phyloP scores from a whole-genome alignment of 805 yeast species.

The Starmerella khaoyaiensis region DNA sequence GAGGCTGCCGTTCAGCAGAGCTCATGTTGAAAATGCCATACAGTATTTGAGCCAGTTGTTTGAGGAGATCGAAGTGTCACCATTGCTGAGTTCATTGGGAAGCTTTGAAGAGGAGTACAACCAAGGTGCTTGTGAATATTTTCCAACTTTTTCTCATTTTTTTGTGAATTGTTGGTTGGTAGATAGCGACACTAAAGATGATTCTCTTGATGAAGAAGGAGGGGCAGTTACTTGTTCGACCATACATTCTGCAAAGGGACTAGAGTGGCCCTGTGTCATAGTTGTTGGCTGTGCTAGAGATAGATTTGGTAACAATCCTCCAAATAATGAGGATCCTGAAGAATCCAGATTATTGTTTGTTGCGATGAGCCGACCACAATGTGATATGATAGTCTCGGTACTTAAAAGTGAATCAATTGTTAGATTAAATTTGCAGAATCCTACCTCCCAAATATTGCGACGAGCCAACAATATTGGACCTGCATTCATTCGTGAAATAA shows the following conservation, averaged over 20 bases:
- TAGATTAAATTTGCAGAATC: too few species aligned
- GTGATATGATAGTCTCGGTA: constrained; percentile 34
- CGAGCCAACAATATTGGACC: too few species aligned
- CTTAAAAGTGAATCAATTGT: too few species aligned
- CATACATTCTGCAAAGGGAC: constrained; percentile 83
- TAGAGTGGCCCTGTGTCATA: constrained; percentile 91
- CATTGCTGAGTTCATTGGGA: not conserved
- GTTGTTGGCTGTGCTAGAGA: constrained; percentile 34
- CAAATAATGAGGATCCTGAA: constrained; percentile 42
- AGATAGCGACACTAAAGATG: constrained; percentile 11
- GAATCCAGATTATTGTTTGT: constrained; percentile 81
- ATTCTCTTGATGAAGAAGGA: not conserved
- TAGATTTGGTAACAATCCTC: constrained; percentile 2
- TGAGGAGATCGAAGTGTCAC: not conserved
- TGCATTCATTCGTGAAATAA: too few species aligned
- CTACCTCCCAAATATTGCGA: too few species aligned
- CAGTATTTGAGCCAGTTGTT: not conserved
- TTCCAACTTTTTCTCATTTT: constrained; percentile 7
- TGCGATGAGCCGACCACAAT: constrained; percentile 73
- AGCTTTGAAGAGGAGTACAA: constrained; percentile 1
- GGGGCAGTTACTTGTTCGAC: constrained; percentile 51
- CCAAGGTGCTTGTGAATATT: not conserved
- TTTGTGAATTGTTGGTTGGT: constrained; percentile 19
- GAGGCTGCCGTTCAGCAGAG: not conserved
- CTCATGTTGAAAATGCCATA: not conserved